Evolutionary conservation across 306 rosid genomes (phyloP).

Genomic region (Vigna hirtella): DNA sequence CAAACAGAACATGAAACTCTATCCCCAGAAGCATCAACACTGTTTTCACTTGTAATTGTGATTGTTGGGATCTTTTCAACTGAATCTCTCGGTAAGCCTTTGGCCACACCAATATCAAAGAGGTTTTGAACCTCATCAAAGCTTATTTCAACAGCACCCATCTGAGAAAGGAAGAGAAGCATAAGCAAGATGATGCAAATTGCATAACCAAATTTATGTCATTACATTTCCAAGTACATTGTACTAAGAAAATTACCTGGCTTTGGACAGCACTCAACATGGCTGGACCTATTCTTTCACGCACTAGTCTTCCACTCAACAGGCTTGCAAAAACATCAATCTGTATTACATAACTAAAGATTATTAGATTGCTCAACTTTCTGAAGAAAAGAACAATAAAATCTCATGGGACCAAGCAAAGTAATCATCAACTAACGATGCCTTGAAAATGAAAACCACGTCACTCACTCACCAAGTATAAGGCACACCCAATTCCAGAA

Average conservation of each 20-base stretch:
- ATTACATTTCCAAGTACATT: not conserved
- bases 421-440: not conserved
- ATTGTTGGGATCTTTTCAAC: conserved; percentile 88
- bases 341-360: conserved; percentile 50
- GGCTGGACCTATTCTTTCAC: conserved; percentile 93
- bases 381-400: not conserved
- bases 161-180: conserved; percentile 49
- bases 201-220: conserved; percentile 24
- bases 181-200: conserved; percentile 36
- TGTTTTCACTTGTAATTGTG: conserved; percentile 62
- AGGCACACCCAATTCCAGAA: conserved; percentile 75
- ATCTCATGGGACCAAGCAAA: conserved; percentile 22
- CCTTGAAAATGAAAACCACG: conserved; percentile 16
- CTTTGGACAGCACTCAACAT: conserved; percentile 97
- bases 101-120: conserved; percentile 73
- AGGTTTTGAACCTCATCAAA: conserved; percentile 84
- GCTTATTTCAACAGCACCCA: conserved; percentile 76
- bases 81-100: conserved; percentile 77
- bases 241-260: conserved; percentile 66
- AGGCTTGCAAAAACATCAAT: conserved; percentile 92
- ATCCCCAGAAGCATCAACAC: conserved; percentile 75
- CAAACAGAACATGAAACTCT: conserved; percentile 87
- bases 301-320: conserved; percentile 85
- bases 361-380: conserved; percentile 28
- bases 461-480: conserved; percentile 67